Conservation (phyloP, 2,329 filamentous ascomycete species). For the Alternaria arbusti region DNA sequence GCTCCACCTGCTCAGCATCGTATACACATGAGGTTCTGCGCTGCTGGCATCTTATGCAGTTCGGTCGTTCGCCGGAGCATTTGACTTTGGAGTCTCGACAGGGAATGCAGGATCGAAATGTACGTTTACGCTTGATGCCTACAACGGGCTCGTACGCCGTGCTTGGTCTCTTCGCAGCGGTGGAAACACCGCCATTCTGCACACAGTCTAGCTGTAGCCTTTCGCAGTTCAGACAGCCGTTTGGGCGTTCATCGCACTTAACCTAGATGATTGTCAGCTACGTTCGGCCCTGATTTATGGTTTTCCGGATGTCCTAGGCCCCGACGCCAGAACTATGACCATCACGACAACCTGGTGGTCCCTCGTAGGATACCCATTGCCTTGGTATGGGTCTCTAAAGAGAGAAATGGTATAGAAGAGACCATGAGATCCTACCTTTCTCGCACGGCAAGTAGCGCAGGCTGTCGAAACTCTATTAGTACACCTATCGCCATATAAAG, state of each 20-base stretch:
- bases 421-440: constrained; percentile 16
- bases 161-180: constrained; percentile 21
- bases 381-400: neutral
- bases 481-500: neutral
- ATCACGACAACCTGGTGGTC: neutral
- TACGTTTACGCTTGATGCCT: constrained; percentile 41
- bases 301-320: neutral
- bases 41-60: constrained; percentile 37
- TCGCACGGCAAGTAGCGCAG: constrained; percentile 25
- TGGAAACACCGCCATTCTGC: constrained; percentile 27
- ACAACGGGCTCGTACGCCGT: constrained; percentile 26
- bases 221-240: constrained; percentile 41
- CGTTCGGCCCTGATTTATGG: neutral
- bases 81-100: constrained; percentile 43
- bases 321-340: neutral
- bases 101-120: constrained; percentile 39
- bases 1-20: constrained; percentile 38
- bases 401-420: neutral
- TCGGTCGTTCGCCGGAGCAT: constrained; percentile 40
- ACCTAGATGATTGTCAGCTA: constrained; percentile 26
- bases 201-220: constrained; percentile 37
- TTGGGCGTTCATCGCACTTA: constrained; percentile 41
- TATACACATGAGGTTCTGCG: constrained; percentile 32
- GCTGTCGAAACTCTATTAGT: constrained; percentile 17
- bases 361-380: neutral